These are phyloP conservation scores for Xylaria palmicola DNA, from an alignment of 495 filamentous ascomycete genomes.

Conservation along the genomic window DNA sequence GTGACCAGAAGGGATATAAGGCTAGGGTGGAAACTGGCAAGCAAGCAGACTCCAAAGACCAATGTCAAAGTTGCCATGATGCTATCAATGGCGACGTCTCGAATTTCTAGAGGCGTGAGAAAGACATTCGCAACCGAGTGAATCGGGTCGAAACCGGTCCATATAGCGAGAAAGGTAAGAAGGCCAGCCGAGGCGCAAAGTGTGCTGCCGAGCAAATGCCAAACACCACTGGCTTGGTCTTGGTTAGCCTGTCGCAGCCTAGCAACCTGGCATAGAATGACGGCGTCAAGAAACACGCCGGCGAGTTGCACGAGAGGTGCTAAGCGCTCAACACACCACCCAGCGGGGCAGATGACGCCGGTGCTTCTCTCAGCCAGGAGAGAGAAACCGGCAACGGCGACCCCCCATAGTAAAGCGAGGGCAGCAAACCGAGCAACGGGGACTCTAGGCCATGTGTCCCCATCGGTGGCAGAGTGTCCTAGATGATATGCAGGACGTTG, in stretches of 20 bases:
- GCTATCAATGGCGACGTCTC: slow-evolving; percentile 23
- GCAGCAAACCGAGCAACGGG: slow-evolving; percentile 16
- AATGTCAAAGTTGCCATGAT: slow-evolving; percentile 17
- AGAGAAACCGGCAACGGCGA: slow-evolving; percentile 23
- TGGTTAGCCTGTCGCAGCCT: slow-evolving; percentile 21
- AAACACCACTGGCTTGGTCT: slow-evolving; percentile 9
- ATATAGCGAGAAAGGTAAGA: slow-evolving; percentile 23
- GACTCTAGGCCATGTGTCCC: slow-evolving; percentile 11
- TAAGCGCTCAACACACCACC: slow-evolving; percentile 21
- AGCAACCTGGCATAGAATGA: slow-evolving; percentile 19
- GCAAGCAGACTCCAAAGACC: slow-evolving; percentile 20
- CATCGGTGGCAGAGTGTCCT: slow-evolving; percentile 21
- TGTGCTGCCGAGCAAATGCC: slow-evolving; percentile 20
- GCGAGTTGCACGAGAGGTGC: slow-evolving; percentile 26
- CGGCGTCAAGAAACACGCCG: slow-evolving; percentile 21
- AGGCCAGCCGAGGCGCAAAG: slow-evolving; percentile 22
- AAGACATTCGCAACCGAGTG: slow-evolving; percentile 25
- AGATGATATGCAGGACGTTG: slow-evolving; percentile 17
- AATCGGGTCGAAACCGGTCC: slow-evolving; percentile 22
- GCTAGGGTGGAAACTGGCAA: slow-evolving; percentile 20
- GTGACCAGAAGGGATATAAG: slow-evolving; percentile 22
- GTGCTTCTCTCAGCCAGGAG: slow-evolving; percentile 22
- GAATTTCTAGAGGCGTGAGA: slow-evolving; percentile 20
- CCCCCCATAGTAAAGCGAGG: slow-evolving; percentile 26
- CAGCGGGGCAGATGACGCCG: slow-evolving; percentile 27